Evolutionary conservation across 768 basidiomycete genomes (phyloP), one percentile per base, ranked within the genome.

Genomic region (Mycena olivaceomarginata): DNA sequence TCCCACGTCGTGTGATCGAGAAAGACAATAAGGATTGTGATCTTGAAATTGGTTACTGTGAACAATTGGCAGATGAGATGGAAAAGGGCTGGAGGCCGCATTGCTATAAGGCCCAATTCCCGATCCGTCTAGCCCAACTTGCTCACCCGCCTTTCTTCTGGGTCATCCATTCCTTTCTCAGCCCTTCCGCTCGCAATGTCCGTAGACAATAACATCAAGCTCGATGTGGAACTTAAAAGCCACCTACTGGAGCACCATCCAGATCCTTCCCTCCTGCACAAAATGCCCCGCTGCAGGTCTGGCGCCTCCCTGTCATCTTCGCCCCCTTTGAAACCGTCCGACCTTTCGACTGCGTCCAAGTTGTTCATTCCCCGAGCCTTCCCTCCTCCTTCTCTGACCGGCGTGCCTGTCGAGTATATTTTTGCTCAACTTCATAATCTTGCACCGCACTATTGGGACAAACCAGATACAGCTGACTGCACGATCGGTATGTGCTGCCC

Each of bases 381-480:
- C 81, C 93, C 93, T 78, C 93, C 92, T 66, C 90, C 92, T 80
- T 87, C 91, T 37, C 87, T 94, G 80, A 86, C 87, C 53, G 90
- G 88, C 79, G 93, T 95, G 53, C 95, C 95, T 71, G 86, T 91
- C 80, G 94, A 94, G 82, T 95, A 95, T 81, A 94, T 95, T 81
- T 82, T 94, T 80, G 90, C 91, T 81, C 93, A 93, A 83, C 90
- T 96, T 62, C 93, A 91, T 85, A 86, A 85, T 82, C 87, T 95
- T 67, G 95, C 94, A 13, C 86, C 91, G 25, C 86, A 89, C 62
- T 95, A 93, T 85, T 95, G 95, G 95, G 91, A 93, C 81, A 94
- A 92, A 78, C 90, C 92, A 75, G 93, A 94, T 79, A 94, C 93
- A 1, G 91, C 95, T 11, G 94, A 96, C 84, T 96, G 95, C 84